Conservation (phyloP, 108 stramenopile species). For the Cyclostephanos tholiformis region DNA sequence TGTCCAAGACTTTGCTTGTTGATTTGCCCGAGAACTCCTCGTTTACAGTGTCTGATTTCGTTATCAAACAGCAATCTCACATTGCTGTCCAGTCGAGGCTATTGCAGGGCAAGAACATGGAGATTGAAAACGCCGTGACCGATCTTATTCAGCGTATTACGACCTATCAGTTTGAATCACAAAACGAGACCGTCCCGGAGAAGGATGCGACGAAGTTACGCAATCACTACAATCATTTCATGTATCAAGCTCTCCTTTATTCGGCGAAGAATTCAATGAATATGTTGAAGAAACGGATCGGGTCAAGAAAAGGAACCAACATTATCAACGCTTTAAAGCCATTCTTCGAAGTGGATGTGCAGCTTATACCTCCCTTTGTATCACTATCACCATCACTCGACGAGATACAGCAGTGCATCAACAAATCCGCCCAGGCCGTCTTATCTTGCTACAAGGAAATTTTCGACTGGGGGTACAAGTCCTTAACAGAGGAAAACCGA, state of each 20-base stretch:
- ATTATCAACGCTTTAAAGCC: constrained; percentile 61
- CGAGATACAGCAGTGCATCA: constrained; percentile 89
- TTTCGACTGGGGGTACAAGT: constrained; percentile 58
- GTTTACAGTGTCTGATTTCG: constrained; percentile 91
- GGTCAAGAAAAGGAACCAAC: constrained; percentile 56
- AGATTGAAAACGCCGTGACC: constrained; percentile 87
- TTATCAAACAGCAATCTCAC: constrained; percentile 82
- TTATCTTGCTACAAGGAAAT: constrained; percentile 87
- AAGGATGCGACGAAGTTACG: constrained; percentile 77
- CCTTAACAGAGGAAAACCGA: constrained; percentile 38
- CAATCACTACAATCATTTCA: constrained; percentile 92
- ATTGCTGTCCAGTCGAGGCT: constrained; percentile 63
- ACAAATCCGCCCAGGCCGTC: constrained; percentile 84
- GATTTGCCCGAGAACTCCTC: constrained; percentile 83
- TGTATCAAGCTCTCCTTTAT: constrained; percentile 89
- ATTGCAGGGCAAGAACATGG: constrained; percentile 90
- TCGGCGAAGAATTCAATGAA: constrained; percentile 91
- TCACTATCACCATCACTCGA: constrained; percentile 81
- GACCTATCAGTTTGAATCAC: constrained; percentile 73
- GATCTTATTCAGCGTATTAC: constrained; percentile 78
- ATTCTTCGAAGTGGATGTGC: constrained; percentile 91
- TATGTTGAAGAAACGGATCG: constrained; percentile 85
- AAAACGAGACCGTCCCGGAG: constrained; percentile 62
- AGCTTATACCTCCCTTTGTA: constrained; percentile 77
- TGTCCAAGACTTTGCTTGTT: constrained; percentile 82